Evolutionary conservation across 805 yeast species (phyloP).

Genomic region (Grigorovia jiainica): DNA sequence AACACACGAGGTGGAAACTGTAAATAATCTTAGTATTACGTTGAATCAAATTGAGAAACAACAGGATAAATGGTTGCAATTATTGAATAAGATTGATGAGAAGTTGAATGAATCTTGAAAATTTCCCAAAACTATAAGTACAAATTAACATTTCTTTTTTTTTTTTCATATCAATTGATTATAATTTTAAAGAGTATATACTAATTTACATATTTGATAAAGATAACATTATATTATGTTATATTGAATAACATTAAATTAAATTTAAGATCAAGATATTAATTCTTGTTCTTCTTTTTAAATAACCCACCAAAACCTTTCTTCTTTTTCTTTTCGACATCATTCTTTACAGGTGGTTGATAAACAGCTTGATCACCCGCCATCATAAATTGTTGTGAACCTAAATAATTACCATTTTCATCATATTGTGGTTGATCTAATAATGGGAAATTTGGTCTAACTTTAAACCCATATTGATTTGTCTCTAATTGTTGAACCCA

Average conservation of each 20-base stretch:
- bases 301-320: slow-evolving; percentile 79
- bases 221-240: too few species aligned
- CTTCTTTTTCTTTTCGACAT: slow-evolving; percentile 32
- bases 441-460: slow-evolving; percentile 58
- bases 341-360: slow-evolving; percentile 41
- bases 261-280: background rate
- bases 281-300: slow-evolving; percentile 41
- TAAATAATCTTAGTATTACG: background rate
- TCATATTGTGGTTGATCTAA: slow-evolving; percentile 17
- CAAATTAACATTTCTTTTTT: background rate
- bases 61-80: background rate
- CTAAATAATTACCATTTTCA: slow-evolving; percentile 4
- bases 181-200: too few species aligned
- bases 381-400: slow-evolving; percentile 16
- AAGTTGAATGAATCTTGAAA: too few species aligned
- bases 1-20: background rate
- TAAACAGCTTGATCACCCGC: slow-evolving; percentile 50
- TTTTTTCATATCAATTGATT: too few species aligned
- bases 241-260: background rate
- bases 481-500: slow-evolving; percentile 79
- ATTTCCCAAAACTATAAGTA: too few species aligned
- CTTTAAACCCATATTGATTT: slow-evolving; percentile 72
- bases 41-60: background rate
- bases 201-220: too few species aligned
- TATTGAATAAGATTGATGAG: background rate